Conservation (phyloP, 1,139 yeast genomes). For the Zygoascus hellenicus region DNA sequence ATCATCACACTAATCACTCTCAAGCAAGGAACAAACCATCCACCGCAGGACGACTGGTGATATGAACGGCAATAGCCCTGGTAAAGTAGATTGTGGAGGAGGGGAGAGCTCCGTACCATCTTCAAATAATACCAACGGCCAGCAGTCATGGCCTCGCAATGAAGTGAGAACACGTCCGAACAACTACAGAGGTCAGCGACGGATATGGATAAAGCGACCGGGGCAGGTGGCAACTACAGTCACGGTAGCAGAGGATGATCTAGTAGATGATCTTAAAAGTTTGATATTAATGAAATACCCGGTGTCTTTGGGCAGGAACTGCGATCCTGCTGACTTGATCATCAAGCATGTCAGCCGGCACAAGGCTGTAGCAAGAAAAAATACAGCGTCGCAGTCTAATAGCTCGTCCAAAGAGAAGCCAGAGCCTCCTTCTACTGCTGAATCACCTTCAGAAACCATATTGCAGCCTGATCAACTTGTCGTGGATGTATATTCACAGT, state of each 20-base stretch:
- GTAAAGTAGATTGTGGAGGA: too few species aligned
- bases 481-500: conserved; percentile 52
- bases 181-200: conserved; percentile 9
- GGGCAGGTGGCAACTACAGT: conserved; percentile 65
- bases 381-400: conserved; percentile 3
- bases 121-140: background rate
- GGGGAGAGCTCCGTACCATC: background rate
- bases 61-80: too few species aligned
- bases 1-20: too few species aligned
- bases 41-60: too few species aligned
- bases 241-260: conserved; percentile 46
- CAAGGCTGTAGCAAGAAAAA: background rate
- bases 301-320: conserved; percentile 52
- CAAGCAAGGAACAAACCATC: too few species aligned
- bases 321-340: conserved; percentile 65
- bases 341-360: conserved; percentile 15
- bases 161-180: background rate
- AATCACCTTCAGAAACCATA: conserved; percentile 9
- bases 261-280: conserved; percentile 69
- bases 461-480: conserved; percentile 55
- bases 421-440: background rate
- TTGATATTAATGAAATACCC: conserved; percentile 60
- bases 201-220: conserved; percentile 63
- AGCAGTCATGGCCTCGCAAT: background rate
- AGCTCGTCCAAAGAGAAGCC: background rate